Percentiles rank a stretch among this genome's conserved stretches.
Conservation (phyloP, 116 monocot species). For the Zostera marina region DNA sequence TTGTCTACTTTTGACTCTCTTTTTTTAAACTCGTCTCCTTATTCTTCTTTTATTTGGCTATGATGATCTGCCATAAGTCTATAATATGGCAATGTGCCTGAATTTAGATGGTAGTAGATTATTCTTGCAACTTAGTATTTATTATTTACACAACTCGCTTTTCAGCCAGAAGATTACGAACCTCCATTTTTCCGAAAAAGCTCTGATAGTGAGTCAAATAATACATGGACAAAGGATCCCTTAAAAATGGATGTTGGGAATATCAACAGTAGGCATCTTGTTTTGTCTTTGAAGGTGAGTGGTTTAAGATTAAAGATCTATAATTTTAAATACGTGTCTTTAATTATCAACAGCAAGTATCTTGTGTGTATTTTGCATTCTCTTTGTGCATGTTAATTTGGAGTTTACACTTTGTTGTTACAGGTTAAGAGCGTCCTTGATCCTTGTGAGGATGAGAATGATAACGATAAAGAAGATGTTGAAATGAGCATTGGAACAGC, state of each 20-base stretch:
- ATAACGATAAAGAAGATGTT: constrained; percentile 35
- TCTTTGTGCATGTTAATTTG: neutral
- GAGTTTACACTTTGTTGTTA: constrained; percentile 1
- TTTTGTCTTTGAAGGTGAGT: constrained; percentile 80
- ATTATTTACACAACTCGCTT: neutral
- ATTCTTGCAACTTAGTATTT: neutral
- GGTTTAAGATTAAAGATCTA: neutral
- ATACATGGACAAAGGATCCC: constrained; percentile 68
- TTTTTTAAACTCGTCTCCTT: too few relatives aligned
- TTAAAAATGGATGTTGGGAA: constrained; percentile 91
- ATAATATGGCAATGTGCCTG: too few relatives aligned
- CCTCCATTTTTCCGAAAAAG: constrained; percentile 94
- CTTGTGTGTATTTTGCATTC: neutral
- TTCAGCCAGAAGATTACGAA: constrained; percentile 92
- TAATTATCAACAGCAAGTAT: too few relatives aligned
- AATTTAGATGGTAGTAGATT: neutral
- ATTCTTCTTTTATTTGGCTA: too few relatives aligned
- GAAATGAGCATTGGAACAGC: constrained; percentile 46
- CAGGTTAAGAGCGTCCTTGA: constrained; percentile 98
- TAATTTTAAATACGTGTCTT: neutral
- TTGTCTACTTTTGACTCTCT: too few relatives aligned
- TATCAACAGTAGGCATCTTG: constrained; percentile 88
- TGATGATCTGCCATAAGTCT: too few relatives aligned
- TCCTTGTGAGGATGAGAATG: constrained; percentile 96
- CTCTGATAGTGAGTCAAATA: constrained; percentile 53